Evolutionary conservation across 106 monocot genomes (phyloP).

Genomic region (Acorus calamus): DNA sequence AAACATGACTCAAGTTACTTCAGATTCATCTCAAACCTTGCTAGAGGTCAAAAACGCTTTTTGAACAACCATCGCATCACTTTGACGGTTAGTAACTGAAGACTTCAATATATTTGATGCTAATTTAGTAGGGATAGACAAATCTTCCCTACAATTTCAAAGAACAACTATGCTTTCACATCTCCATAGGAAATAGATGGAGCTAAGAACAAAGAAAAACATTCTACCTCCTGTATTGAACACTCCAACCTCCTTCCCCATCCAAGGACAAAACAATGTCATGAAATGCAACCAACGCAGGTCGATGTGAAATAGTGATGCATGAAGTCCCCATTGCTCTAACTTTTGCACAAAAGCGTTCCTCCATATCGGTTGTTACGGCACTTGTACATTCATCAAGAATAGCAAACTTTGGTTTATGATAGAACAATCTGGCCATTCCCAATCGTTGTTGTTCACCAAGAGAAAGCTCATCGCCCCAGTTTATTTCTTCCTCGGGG

Average conservation of each 20-base stretch:
- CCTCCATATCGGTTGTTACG: constrained; percentile 98
- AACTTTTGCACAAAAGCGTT: constrained; percentile 93
- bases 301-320: constrained; percentile 97
- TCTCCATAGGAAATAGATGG: neutral
- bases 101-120: constrained; percentile 28
- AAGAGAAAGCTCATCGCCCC: constrained; percentile 98
- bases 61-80: constrained; percentile 86
- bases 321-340: constrained; percentile 96
- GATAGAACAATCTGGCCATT: constrained; percentile 97
- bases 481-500: constrained; percentile 83
- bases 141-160: constrained; percentile 42
- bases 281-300: constrained; percentile 95
- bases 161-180: neutral
- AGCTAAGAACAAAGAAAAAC: constrained; percentile 1
- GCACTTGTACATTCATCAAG: constrained; percentile 99
- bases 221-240: constrained; percentile 65
- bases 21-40: constrained; percentile 34
- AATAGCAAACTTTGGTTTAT: constrained; percentile 98
- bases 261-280: constrained; percentile 94
- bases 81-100: constrained; percentile 55
- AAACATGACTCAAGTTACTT: neutral
- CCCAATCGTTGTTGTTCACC: constrained; percentile 98
- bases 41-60: constrained; percentile 60
- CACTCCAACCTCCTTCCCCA: constrained; percentile 91
- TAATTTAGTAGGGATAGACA: constrained; percentile 16